Evolutionary conservation across 1,284 basidiomycete genomes (phyloP).

Genomic region (Ustilago trichophora): DNA sequence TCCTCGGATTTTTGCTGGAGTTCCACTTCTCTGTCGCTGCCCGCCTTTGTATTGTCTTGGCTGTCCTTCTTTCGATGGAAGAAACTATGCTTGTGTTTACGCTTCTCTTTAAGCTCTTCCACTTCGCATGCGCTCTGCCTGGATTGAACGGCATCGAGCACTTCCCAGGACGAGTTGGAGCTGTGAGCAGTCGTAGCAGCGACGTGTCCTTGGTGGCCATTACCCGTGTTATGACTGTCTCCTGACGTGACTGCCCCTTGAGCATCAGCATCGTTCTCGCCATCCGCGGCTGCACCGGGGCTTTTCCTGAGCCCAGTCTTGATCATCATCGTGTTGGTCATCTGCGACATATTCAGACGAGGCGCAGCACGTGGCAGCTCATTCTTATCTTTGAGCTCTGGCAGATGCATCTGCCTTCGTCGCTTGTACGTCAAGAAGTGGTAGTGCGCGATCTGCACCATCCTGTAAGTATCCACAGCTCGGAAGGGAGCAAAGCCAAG

Average conservation of each 20-base stretch:
- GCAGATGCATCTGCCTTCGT: slow-evolving; percentile 49
- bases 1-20: background rate
- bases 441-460: slow-evolving; percentile 63
- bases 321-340: slow-evolving; percentile 34
- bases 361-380: slow-evolving; percentile 54
- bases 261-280: background rate
- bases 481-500: slow-evolving; percentile 64
- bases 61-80: slow-evolving; percentile 20
- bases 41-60: background rate
- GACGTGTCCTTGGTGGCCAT: background rate
- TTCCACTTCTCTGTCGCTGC: background rate
- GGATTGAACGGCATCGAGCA: slow-evolving; percentile 17
- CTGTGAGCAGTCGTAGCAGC: background rate
- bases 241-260: background rate
- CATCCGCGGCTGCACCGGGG: background rate
- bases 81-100: slow-evolving; percentile 12
- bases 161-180: slow-evolving; percentile 11
- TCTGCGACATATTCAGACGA: slow-evolving; percentile 22
- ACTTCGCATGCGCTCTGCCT: slow-evolving; percentile 29
- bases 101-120: slow-evolving; percentile 23
- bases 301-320: slow-evolving; percentile 18
- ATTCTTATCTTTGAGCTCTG: slow-evolving; percentile 56
- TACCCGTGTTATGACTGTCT: background rate
- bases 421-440: slow-evolving; percentile 60
- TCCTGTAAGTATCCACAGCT: slow-evolving; percentile 63